A percentile compares a stretch with the other conserved stretches of the same genome.
These are phyloP conservation scores for Colletotrichum endophyticum DNA, from an alignment of 2,329 filamentous ascomycete species.

Conservation along the genomic window DNA sequence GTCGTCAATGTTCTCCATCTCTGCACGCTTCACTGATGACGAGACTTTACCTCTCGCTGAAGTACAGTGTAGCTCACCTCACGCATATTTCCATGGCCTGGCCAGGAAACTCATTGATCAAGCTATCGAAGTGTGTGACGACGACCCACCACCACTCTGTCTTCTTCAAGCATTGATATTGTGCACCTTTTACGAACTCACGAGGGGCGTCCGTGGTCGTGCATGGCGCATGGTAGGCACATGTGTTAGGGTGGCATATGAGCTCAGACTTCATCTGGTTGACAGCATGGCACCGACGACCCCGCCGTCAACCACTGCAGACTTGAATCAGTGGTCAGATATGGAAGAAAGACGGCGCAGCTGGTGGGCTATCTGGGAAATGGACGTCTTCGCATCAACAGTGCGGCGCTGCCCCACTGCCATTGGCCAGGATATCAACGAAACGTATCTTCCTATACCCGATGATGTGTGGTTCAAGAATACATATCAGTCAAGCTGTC, in stretches of 20 bases:
- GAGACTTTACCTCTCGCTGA: background rate
- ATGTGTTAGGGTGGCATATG: background rate
- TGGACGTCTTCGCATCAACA: background rate
- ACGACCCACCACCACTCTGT: background rate
- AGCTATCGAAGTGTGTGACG: background rate
- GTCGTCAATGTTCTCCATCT: background rate
- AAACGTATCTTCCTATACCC: background rate
- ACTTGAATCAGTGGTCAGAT: background rate
- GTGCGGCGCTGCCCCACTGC: background rate
- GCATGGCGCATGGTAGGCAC: background rate
- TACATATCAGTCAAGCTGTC: background rate
- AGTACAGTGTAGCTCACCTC: background rate
- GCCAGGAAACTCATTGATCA: background rate
- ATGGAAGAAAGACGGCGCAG: background rate
- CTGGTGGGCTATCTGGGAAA: background rate
- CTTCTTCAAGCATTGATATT: background rate
- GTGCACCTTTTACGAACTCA: background rate
- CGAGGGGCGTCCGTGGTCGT: background rate
- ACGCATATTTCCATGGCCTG: background rate
- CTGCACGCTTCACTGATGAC: background rate
- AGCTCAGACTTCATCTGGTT: background rate
- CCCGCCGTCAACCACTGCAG: background rate
- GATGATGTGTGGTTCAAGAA: background rate
- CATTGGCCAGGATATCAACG: background rate
- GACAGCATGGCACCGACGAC: background rate